These are phyloP conservation scores for Aurinia saxatilis DNA, from an alignment of 345 rosid species.

Conservation along the genomic window DNA sequence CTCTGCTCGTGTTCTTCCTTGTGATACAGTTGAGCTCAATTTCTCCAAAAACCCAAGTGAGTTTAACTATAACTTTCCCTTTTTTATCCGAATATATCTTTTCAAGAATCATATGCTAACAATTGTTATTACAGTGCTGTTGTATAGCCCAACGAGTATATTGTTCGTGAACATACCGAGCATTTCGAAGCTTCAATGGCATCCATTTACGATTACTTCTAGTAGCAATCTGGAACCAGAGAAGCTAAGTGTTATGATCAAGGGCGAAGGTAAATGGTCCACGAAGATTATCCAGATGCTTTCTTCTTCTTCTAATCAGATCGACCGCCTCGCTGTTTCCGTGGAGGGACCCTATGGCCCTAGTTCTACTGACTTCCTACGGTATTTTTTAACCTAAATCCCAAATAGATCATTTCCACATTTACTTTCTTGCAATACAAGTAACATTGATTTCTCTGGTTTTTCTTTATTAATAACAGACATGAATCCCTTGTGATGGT, in stretches of 20 bases:
- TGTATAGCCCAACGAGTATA: slow-evolving; percentile 57
- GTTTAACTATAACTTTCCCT: not conserved
- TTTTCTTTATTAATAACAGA: slow-evolving; percentile 18
- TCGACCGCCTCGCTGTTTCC: slow-evolving; percentile 41
- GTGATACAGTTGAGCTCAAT: slow-evolving; percentile 53
- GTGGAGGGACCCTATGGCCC: slow-evolving; percentile 95
- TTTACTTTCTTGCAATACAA: not conserved
- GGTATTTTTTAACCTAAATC: slow-evolving; percentile 29
- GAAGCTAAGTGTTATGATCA: slow-evolving; percentile 53
- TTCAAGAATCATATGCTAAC: not conserved
- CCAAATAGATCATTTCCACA: not conserved
- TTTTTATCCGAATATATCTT: not conserved
- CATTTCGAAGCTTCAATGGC: slow-evolving; percentile 86
- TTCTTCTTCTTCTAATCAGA: slow-evolving; percentile 46
- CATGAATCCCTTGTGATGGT: slow-evolving; percentile 57
- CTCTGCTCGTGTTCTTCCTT: slow-evolving; percentile 60
- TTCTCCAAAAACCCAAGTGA: slow-evolving; percentile 60
- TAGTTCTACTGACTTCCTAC: slow-evolving; percentile 49
- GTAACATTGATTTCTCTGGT: not conserved
- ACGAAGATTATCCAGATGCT: slow-evolving; percentile 47
- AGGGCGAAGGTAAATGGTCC: slow-evolving; percentile 75
- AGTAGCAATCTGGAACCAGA: slow-evolving; percentile 66
- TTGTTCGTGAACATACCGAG: slow-evolving; percentile 66
- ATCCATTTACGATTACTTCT: slow-evolving; percentile 77
- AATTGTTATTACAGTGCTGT: slow-evolving; percentile 38